Conservation (phyloP, 2,329 filamentous ascomycete genomes). For the Aspergillus latus region DNA sequence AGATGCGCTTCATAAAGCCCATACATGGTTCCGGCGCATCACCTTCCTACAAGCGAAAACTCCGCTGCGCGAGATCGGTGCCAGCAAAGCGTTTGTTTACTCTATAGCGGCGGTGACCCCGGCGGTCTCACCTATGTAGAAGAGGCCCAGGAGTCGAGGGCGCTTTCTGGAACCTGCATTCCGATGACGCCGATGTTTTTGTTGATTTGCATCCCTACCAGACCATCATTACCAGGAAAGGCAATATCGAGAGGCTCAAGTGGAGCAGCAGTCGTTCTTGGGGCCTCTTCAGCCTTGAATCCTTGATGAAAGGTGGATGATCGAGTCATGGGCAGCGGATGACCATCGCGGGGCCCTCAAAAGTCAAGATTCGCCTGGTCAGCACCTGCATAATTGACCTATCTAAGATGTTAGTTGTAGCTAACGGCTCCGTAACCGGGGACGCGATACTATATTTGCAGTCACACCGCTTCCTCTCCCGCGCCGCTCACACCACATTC, state of each 20-base stretch:
- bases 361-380: not conserved
- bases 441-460: conserved; percentile 7
- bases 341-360: conserved; percentile 23
- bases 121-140: not conserved
- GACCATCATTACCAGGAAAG: conserved; percentile 15
- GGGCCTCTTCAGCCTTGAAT: conserved; percentile 16
- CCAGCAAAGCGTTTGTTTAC: conserved; percentile 2
- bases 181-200: conserved; percentile 8
- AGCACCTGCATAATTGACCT: conserved; percentile 3
- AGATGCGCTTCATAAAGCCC: conserved; percentile 16
- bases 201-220: conserved; percentile 1
- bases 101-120: not conserved
- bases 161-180: not conserved
- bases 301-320: conserved; percentile 10
- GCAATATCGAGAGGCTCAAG: conserved; percentile 25
- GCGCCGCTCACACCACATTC: conserved; percentile 24
- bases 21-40: conserved; percentile 18
- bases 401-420: not conserved
- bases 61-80: conserved; percentile 4
- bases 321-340: conserved; percentile 19
- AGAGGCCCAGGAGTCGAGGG: not conserved
- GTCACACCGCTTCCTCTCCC: conserved; percentile 29
- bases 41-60: conserved; percentile 3
- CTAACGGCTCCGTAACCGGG: conserved; percentile 14
- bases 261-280: conserved; percentile 12